phyloP scores from a whole-genome alignment of 352 stramenopile species.

The Pythium sukuiense region DNA sequence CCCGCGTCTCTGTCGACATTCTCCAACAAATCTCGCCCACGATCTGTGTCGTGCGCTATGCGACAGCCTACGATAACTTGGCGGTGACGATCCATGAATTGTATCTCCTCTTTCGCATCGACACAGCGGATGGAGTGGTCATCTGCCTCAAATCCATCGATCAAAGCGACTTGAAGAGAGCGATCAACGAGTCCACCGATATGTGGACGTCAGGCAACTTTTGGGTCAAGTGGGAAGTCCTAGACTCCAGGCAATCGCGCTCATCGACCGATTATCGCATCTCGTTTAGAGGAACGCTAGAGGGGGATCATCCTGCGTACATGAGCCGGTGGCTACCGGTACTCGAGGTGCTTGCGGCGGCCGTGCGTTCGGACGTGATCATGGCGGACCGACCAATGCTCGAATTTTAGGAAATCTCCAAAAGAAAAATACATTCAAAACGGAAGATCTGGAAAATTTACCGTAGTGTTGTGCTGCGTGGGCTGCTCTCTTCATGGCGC shows the following conservation, averaged over 20 bases:
- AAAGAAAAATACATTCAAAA: too few relatives aligned
- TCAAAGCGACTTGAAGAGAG: background rate
- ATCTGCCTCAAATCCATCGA: background rate
- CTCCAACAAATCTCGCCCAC: conserved; percentile 4
- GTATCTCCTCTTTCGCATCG: conserved; percentile 3
- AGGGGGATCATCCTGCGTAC: too few relatives aligned
- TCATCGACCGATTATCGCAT: background rate
- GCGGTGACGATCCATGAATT: background rate
- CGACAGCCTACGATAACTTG: background rate
- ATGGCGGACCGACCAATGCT: background rate
- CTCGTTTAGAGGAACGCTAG: too few relatives aligned
- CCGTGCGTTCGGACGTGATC: too few relatives aligned
- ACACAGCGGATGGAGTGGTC: background rate
- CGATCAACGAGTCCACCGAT: background rate
- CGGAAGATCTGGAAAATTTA: too few relatives aligned
- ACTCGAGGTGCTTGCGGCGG: too few relatives aligned
- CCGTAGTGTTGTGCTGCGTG: too few relatives aligned
- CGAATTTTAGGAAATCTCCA: too few relatives aligned
- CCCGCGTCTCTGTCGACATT: background rate
- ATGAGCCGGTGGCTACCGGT: too few relatives aligned
- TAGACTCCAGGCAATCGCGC: background rate
- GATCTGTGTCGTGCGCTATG: background rate
- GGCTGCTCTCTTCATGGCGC: too few relatives aligned
- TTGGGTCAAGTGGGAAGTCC: conserved; percentile 4
- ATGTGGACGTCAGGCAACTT: conserved; percentile 2